Evolutionary conservation across 2,329 filamentous ascomycete genomes (phyloP).

Genomic region (Hypoxylon sp.): DNA sequence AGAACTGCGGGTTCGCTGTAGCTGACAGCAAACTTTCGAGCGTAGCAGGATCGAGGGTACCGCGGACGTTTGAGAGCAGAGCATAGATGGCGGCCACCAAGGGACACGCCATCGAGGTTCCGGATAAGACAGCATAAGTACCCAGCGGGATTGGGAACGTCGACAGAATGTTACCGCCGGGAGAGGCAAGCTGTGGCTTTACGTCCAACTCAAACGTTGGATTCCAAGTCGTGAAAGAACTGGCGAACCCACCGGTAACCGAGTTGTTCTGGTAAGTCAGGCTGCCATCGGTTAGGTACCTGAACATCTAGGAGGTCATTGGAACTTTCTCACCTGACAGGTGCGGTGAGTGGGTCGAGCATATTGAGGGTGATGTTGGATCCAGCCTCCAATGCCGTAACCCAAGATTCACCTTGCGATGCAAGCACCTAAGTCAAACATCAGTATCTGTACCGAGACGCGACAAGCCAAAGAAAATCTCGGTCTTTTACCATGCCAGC

Average conservation of each 20-base stretch:
- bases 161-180: conserved; percentile 69
- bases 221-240: conserved; percentile 69
- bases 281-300: conserved; percentile 46
- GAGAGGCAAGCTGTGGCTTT: conserved; percentile 68
- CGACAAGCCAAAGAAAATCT: background rate
- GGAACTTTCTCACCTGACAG: conserved; percentile 44
- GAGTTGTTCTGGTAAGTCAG: conserved; percentile 56
- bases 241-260: conserved; percentile 64
- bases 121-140: conserved; percentile 66
- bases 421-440: conserved; percentile 51
- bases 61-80: conserved; percentile 64
- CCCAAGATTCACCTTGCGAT: conserved; percentile 59
- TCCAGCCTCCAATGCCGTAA: conserved; percentile 58
- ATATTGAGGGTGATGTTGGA: conserved; percentile 60
- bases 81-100: conserved; percentile 67
- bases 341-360: conserved; percentile 55
- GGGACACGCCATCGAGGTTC: conserved; percentile 72
- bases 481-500: conserved; percentile 47
- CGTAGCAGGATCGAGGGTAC: conserved; percentile 62
- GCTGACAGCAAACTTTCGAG: conserved; percentile 64
- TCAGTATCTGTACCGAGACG: conserved; percentile 4
- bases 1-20: conserved; percentile 62
- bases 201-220: conserved; percentile 70
- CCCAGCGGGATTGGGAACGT: conserved; percentile 64
- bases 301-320: background rate